These are phyloP conservation scores for Chaetomium strumarium DNA, from an alignment of 2,329 filamentous ascomycete genomes.

Conservation along the genomic window DNA sequence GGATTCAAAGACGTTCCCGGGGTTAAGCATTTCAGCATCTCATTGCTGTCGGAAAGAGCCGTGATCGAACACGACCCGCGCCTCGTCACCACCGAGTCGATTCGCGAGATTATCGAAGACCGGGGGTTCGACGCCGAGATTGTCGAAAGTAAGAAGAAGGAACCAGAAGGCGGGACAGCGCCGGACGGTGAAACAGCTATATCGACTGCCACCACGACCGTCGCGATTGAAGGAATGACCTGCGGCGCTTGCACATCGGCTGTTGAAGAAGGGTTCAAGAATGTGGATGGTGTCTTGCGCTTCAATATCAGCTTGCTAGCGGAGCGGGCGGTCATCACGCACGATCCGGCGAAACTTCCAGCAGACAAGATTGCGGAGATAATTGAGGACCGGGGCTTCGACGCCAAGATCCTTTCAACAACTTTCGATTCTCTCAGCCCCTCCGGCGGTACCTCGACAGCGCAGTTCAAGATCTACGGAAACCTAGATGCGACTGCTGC, in stretches of 20 bases:
- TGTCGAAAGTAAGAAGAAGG: conserved; percentile 59
- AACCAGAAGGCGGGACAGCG: conserved; percentile 31
- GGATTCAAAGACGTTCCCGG: conserved; percentile 71
- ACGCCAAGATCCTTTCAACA: conserved; percentile 75
- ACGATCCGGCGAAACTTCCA: conserved; percentile 66
- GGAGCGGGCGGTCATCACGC: conserved; percentile 82
- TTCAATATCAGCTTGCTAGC: conserved; percentile 95
- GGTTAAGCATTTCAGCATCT: conserved; percentile 73
- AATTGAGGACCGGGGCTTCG: conserved; percentile 88
- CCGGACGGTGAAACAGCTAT: conserved; percentile 29
- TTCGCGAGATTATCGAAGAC: conserved; percentile 58
- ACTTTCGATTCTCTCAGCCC: conserved; percentile 53
- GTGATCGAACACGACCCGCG: conserved; percentile 71
- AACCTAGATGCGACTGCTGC: conserved; percentile 67
- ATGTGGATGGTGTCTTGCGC: conserved; percentile 69
- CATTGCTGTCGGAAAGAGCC: conserved; percentile 76
- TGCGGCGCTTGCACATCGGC: conserved; percentile 94
- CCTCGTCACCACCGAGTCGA: conserved; percentile 46
- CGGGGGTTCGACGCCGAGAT: conserved; percentile 77
- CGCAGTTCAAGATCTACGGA: conserved; percentile 82
- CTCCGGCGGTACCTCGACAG: conserved; percentile 50
- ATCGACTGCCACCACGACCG: conserved; percentile 64
- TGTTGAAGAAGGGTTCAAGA: conserved; percentile 75
- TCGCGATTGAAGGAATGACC: conserved; percentile 94
- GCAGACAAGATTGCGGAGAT: conserved; percentile 71